Base-by-base conservation (phyloP, 2,329 filamentous ascomycete genomes). In the Stachybotrys chartarum region DNA sequence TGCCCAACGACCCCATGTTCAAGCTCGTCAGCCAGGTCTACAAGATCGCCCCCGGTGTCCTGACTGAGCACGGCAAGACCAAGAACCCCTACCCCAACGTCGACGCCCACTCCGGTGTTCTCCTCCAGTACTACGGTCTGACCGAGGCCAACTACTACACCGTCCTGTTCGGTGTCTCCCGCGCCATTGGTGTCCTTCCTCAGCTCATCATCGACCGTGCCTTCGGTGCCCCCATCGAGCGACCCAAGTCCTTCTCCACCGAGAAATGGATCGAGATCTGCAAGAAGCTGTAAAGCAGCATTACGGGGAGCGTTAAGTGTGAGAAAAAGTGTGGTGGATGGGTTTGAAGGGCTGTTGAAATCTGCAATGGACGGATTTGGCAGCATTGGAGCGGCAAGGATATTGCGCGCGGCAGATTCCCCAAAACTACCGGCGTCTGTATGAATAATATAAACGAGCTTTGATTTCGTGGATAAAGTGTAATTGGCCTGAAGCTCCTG, bases 81-180 rank as follows among this genome's bases (percentile, higher is more conserved):
- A 97, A 97, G 90, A 97, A 97, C 89, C 93, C 93, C 64, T 97
- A 84, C 85, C 94, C 94, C 77, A 97, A 97, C 82, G 92, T 97
- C 70, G 93, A 97, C 72, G 92, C 93, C 70, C 94, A 97, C 88
- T 97, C 92, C 35, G 94, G 94, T 83, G 94, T 99, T 64, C 90
- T 99, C 64, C 90, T 99, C 67, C 94, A 99, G 83, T 94, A 99
- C 88, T 99, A 99, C 80, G 94, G 94, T 70, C 83, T 99, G 74
- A 97, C 90, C 61, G 93, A 99, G 84, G 89, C 94, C 78, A 97
- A 87, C 88, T 99, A 95, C 88, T 99, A 99, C 90, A 99, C 94
- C 61, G 94, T 99, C 60, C 89, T 99, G 72, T 99, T 99, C 77
- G 94, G 94, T 85, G 94, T 99, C 49, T 96, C 92, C 66, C 90